Evolutionary conservation across 805 yeast genomes (phyloP).

Genomic region (Jamesozyma lodderae): DNA sequence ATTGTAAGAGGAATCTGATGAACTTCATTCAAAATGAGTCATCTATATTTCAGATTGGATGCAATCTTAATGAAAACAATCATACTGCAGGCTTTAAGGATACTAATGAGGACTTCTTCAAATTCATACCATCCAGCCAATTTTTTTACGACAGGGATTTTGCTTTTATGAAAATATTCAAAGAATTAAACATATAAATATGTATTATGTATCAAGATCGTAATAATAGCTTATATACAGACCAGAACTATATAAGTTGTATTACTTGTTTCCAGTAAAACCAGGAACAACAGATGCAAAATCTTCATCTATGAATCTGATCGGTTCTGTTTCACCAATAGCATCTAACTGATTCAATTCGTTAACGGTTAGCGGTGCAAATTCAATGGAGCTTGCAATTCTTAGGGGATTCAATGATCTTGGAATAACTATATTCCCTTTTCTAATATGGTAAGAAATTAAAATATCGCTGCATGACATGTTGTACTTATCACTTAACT

Average conservation of each 20-base stretch:
- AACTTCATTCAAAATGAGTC: background rate
- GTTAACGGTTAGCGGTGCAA: conserved; percentile 33
- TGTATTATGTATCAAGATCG: no score
- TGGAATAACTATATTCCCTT: conserved; percentile 56
- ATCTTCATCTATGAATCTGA: conserved; percentile 27
- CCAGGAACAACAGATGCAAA: conserved; percentile 25
- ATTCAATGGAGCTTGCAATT: conserved; percentile 36
- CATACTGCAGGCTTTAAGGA: no score
- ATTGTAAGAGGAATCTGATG: background rate
- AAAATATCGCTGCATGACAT: conserved; percentile 48
- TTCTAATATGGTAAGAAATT: conserved; percentile 52
- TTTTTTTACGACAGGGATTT: conserved; percentile 9
- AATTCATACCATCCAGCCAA: background rate
- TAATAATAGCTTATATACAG: no score
- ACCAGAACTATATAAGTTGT: no score
- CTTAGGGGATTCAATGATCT: conserved; percentile 64
- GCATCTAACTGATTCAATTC: conserved; percentile 34
- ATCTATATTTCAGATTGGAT: background rate
- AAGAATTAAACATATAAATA: background rate
- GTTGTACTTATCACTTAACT: conserved; percentile 48
- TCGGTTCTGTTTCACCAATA: conserved; percentile 26
- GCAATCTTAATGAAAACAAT: background rate
- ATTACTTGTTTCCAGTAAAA: conserved; percentile 14
- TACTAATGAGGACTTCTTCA: conserved; percentile 1
- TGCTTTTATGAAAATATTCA: conserved; percentile 1